These are phyloP conservation scores for Candida gorgasii DNA, from an alignment of 805 yeast genomes.

Conservation along the genomic window DNA sequence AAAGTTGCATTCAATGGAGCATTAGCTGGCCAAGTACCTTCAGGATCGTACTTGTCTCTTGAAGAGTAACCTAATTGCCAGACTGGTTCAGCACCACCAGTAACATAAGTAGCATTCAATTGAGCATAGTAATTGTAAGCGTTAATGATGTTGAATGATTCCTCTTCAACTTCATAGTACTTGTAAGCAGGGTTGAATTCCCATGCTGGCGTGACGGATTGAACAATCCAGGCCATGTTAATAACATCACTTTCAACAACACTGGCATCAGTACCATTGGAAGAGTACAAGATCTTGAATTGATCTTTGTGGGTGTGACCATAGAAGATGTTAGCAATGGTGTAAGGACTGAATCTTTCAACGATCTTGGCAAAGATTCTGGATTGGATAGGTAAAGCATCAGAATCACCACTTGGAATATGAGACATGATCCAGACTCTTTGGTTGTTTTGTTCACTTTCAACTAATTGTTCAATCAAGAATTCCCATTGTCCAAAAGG, in stretches of 20 bases:
- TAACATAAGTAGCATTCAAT: constrained; percentile 56
- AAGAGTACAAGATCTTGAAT: constrained; percentile 57
- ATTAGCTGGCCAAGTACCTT: constrained; percentile 54
- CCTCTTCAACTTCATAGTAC: constrained; percentile 64
- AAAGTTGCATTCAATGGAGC: constrained; percentile 68
- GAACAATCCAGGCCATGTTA: constrained; percentile 64
- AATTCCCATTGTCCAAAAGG: constrained; percentile 64
- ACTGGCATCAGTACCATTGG: constrained; percentile 41
- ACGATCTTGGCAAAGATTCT: constrained; percentile 56
- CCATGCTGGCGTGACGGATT: constrained; percentile 62
- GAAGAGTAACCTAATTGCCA: constrained; percentile 70
- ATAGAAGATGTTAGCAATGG: constrained; percentile 67
- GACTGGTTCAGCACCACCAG: constrained; percentile 55
- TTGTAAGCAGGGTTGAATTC: constrained; percentile 72
- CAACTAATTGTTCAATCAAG: constrained; percentile 60
- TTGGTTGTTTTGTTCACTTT: constrained; percentile 55
- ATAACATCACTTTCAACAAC: constrained; percentile 46
- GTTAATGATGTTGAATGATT: constrained; percentile 61
- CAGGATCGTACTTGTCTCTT: constrained; percentile 54
- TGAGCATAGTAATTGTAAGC: constrained; percentile 59
- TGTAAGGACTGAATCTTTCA: constrained; percentile 66
- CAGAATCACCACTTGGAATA: constrained; percentile 56
- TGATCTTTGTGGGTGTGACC: constrained; percentile 76
- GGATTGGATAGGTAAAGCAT: constrained; percentile 63
- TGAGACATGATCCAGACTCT: constrained; percentile 77